A percentile compares a stretch with the other conserved stretches of the same genome.
Conservation (phyloP, 306 rosid species). For the Geum urbanum region DNA sequence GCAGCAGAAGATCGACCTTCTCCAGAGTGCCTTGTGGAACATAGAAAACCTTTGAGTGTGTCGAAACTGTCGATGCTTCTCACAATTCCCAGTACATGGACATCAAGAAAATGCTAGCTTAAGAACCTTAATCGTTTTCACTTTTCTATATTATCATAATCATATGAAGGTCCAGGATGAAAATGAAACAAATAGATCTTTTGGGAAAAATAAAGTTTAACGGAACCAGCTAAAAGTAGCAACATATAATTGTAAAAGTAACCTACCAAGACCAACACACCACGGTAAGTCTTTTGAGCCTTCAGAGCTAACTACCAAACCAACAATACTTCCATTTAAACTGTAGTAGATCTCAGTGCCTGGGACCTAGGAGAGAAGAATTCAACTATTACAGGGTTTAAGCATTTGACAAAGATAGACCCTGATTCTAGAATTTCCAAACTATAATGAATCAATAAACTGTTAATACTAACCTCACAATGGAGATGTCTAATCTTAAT, state of each 20-base stretch:
- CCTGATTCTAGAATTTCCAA: not conserved
- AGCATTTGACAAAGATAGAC: not conserved
- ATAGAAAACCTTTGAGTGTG: slow-evolving; percentile 60
- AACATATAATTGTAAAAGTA: slow-evolving; percentile 10
- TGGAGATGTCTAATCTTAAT: slow-evolving; percentile 71
- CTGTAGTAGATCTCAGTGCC: slow-evolving; percentile 57
- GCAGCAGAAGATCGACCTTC: slow-evolving; percentile 70
- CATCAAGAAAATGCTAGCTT: slow-evolving; percentile 19
- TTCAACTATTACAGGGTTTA: slow-evolving; percentile 10
- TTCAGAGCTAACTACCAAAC: slow-evolving; percentile 71
- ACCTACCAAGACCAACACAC: slow-evolving; percentile 92
- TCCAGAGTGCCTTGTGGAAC: slow-evolving; percentile 66
- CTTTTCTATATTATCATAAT: not conserved
- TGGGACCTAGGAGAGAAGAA: slow-evolving; percentile 58
- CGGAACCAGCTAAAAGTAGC: not conserved
- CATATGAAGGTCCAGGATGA: not conserved
- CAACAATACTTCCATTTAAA: slow-evolving; percentile 81
- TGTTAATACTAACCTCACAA: slow-evolving; percentile 52
- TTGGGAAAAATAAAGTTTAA: too few relatives aligned
- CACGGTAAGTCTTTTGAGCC: slow-evolving; percentile 52
- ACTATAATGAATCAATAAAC: slow-evolving; percentile 7
- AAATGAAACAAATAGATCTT: not conserved
- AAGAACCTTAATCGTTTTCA: not conserved
- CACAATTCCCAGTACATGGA: slow-evolving; percentile 68
- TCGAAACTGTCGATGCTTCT: slow-evolving; percentile 87